These are phyloP conservation scores for Colletotrichum cuscutae DNA, from an alignment of 2,329 filamentous ascomycete species.

Conservation along the genomic window DNA sequence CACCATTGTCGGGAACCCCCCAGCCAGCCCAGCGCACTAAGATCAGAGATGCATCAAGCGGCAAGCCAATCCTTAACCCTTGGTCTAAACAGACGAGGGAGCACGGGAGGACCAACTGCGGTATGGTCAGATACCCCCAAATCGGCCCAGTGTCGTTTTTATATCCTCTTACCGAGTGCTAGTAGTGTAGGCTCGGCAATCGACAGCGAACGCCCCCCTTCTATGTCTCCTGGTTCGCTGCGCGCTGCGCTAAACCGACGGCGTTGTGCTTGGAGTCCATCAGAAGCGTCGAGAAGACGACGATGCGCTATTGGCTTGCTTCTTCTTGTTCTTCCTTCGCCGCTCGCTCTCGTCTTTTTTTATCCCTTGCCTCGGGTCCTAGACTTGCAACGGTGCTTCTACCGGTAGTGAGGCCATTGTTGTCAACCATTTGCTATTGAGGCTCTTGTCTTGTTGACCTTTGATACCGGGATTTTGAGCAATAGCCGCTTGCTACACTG, in stretches of 20 bases:
- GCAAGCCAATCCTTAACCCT: not conserved
- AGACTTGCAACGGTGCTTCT: not conserved
- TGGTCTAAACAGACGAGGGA: not conserved
- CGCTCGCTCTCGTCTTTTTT: not conserved
- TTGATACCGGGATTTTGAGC: not conserved
- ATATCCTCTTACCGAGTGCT: no score
- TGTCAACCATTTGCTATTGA: not conserved
- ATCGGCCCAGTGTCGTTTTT: conserved; percentile 1
- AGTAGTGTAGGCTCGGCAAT: conserved; percentile 27
- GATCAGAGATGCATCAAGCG: conserved; percentile 30
- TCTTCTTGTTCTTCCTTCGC: not conserved
- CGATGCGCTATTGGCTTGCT: not conserved
- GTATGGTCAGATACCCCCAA: not conserved
- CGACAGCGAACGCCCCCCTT: conserved; percentile 20
- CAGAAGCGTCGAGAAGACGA: conserved; percentile 32
- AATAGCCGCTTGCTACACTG: not conserved
- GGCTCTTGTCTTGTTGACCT: not conserved
- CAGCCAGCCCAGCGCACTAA: conserved; percentile 25
- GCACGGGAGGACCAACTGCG: not conserved
- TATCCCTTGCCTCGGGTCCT: not conserved
- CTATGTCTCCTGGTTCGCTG: not conserved
- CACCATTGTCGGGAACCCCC: conserved; percentile 17
- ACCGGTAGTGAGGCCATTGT: not conserved
- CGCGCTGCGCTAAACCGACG: not conserved
- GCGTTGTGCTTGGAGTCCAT: conserved; percentile 8